phyloP scores from a whole-genome alignment of 78 protist genomes.

The Tieghemostelium lacteum region DNA sequence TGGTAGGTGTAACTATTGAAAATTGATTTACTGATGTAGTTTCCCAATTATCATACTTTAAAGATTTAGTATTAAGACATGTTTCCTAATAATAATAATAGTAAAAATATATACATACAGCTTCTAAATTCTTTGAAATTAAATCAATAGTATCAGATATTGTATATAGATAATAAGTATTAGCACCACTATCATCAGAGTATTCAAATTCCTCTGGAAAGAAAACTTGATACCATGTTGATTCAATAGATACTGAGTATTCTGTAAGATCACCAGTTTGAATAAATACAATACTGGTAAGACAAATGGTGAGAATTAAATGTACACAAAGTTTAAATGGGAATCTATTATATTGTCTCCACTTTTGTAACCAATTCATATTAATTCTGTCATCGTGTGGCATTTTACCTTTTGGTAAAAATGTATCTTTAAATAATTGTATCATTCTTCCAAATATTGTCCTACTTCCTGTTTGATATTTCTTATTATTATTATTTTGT shows the following conservation, averaged over 20 bases:
- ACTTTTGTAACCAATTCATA: slow-evolving; percentile 76
- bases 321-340: slow-evolving; percentile 66
- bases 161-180: slow-evolving; percentile 35
- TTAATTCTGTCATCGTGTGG: slow-evolving; percentile 75
- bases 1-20: slow-evolving; percentile 15
- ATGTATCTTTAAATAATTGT: slow-evolving; percentile 26
- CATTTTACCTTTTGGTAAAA: slow-evolving; percentile 70
- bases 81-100: neutral
- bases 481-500: slow-evolving; percentile 4
- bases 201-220: slow-evolving; percentile 63
- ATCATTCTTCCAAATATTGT: no score
- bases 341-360: slow-evolving; percentile 75
- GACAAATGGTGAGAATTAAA: slow-evolving; percentile 51
- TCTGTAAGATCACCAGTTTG: slow-evolving; percentile 70
- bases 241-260: slow-evolving; percentile 51
- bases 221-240: slow-evolving; percentile 57
- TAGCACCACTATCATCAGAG: slow-evolving; percentile 55
- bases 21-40: slow-evolving; percentile 44
- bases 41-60: slow-evolving; percentile 21
- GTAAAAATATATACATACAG: slow-evolving; percentile 1
- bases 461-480: no score
- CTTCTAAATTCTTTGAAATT: slow-evolving; percentile 15
- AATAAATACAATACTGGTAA: slow-evolving; percentile 57
- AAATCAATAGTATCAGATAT: slow-evolving; percentile 31
- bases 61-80: neutral